Percentiles rank a stretch among this genome's conserved stretches.
These are phyloP conservation scores for Coniosporium tulheliwenetii DNA, from an alignment of 2,329 filamentous ascomycete species.

Conservation along the genomic window DNA sequence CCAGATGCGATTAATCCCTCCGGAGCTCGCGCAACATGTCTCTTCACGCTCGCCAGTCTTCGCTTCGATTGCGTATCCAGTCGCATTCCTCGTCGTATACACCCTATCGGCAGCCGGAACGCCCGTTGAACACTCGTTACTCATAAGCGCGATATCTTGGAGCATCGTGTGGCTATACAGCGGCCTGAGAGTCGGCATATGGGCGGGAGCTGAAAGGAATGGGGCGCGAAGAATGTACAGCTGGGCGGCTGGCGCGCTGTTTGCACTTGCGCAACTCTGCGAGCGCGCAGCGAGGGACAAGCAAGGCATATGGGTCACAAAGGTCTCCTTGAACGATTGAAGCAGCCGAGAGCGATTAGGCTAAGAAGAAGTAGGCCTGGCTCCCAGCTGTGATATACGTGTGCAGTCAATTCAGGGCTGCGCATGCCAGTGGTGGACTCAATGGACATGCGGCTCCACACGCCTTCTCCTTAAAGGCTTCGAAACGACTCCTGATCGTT, in stretches of 20 bases:
- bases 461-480: too few relatives aligned
- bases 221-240: slow-evolving; percentile 11
- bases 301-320: slow-evolving; percentile 27
- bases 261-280: slow-evolving; percentile 26
- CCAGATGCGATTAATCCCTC: too few relatives aligned
- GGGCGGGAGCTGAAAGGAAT: slow-evolving; percentile 11
- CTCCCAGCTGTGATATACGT: too few relatives aligned
- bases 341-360: too few relatives aligned
- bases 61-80: slow-evolving; percentile 9
- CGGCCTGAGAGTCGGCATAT: slow-evolving; percentile 16
- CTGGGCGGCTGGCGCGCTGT: slow-evolving; percentile 25
- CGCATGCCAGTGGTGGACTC: too few relatives aligned
- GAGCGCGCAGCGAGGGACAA: slow-evolving; percentile 27
- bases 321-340: slow-evolving; percentile 16
- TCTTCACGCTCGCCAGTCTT: too few relatives aligned
- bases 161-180: slow-evolving; percentile 19
- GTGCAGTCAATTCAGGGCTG: too few relatives aligned
- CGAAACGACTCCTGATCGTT: too few relatives aligned
- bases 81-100: slow-evolving; percentile 18
- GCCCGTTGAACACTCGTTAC: slow-evolving; percentile 23
- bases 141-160: slow-evolving; percentile 28
- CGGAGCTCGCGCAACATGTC: too few relatives aligned
- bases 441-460: too few relatives aligned
- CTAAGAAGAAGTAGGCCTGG: too few relatives aligned
- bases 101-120: slow-evolving; percentile 17